Base-by-base conservation (phyloP, 805 yeast species). In the Saccharomycopsis babjevae region DNA sequence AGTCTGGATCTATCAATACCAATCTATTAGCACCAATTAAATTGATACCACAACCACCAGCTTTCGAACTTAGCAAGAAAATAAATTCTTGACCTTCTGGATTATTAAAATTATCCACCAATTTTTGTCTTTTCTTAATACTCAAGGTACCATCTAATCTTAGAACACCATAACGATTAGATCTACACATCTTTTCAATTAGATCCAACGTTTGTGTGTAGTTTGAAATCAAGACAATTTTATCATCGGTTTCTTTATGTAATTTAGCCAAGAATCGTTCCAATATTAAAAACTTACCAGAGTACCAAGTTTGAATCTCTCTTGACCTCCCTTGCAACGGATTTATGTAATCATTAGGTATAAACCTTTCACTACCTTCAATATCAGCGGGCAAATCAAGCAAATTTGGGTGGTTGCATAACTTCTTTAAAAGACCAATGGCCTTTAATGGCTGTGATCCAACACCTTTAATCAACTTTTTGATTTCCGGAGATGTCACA, bases 41-140 rank as follows among this genome's bases (percentile, higher is more conserved):
- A 71, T 94, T 94, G 68, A 94, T 89, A 74, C 99, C 99, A 77
- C 99, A 94, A 1, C 99, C 99, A 67, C 99, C 99, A 1, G 99
- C 99, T 72, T 94, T 94, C 7, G 97, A 89, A 70, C 97, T 89
- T 58, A 94, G 76, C 62, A 94, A 76, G 67, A 94, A 94, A 1
- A 94, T 84, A 71, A 93, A 94, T 66, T 92, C 97, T 1, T 83
- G 78, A 1, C 91, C 88, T 54, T 88, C 87, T 0, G 97, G 97
- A 67, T 94, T 88, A 69, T 94, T 94, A 73, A 94, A 92, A 66
- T 80, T 76, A 72, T 93, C 98, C 20, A 94, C 99, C 38, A 93
- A 76, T 67, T 88, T 90, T 69, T 94, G 98, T 65, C 99, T 82
- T 70, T 94, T 94, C 73, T 88, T 89, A 61, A 94, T 91, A 59